Percentiles rank a stretch among this genome's conserved stretches.
These are phyloP conservation scores for Mycotypha africana DNA, from an alignment of 371 early-diverging fungal genomes.

Conservation along the genomic window DNA sequence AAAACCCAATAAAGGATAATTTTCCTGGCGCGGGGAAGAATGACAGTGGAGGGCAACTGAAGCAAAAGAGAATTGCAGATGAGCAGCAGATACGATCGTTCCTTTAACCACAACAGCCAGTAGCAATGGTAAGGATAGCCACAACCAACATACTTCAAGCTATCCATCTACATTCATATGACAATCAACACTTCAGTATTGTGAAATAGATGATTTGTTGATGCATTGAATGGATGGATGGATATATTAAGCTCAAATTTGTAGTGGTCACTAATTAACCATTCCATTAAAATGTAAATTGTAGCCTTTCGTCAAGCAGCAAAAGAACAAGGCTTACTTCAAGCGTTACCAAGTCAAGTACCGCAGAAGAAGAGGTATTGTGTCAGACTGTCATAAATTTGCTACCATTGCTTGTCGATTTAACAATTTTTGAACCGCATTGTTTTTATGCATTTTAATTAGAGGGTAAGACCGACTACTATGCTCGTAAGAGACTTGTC, in stretches of 20 bases:
- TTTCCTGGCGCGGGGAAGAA: too few species aligned
- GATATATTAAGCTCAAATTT: constrained; percentile 7
- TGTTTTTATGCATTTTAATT: neutral
- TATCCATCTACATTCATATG: neutral
- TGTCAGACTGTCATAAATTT: neutral
- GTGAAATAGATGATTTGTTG: neutral
- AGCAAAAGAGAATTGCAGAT: too few species aligned
- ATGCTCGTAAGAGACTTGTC: constrained; percentile 97
- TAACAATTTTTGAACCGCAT: neutral
- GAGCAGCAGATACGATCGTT: too few species aligned
- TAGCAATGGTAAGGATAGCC: constrained; percentile 17
- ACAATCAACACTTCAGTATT: neutral
- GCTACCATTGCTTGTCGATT: neutral
- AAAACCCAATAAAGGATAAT: too few species aligned
- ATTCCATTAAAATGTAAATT: neutral
- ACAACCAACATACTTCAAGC: neutral
- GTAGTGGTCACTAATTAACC: constrained; percentile 6
- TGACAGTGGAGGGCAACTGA: too few species aligned
- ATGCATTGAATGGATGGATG: constrained; percentile 1
- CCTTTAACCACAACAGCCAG: constrained; percentile 24
- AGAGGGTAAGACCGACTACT: constrained; percentile 99
- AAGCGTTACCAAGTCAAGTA: constrained; percentile 99
- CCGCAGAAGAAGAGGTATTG: constrained; percentile 92
- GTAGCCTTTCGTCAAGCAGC: constrained; percentile 38
- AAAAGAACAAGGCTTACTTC: constrained; percentile 83